These are phyloP conservation scores for Vitis hybrid DNA, from an alignment of 177 flowering plant genomes.

Conservation along the genomic window DNA sequence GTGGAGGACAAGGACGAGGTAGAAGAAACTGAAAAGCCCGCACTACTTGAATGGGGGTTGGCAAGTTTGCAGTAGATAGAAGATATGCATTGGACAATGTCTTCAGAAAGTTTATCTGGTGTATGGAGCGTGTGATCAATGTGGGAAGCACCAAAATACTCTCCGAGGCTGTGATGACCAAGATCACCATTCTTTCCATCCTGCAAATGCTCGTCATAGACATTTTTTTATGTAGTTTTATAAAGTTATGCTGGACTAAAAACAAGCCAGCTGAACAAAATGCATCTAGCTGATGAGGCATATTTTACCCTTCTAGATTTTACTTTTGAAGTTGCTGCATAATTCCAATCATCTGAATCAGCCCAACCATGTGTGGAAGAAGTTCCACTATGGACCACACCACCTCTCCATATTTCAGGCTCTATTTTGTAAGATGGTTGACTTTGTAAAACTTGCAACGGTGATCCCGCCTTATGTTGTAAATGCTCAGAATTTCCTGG, in stretches of 20 bases:
- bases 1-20: constrained; percentile 54
- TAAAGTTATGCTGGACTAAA: not conserved
- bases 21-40: constrained; percentile 37
- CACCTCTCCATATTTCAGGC: constrained; percentile 7
- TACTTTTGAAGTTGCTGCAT: constrained; percentile 17
- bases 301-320: constrained; percentile 24
- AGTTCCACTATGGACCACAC: constrained; percentile 5
- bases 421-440: constrained; percentile 12
- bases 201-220: constrained; percentile 31
- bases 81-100: constrained; percentile 64
- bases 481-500: constrained; percentile 3
- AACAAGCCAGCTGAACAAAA: not conserved
- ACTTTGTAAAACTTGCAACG: constrained; percentile 8
- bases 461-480: constrained; percentile 8
- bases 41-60: constrained; percentile 21
- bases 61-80: constrained; percentile 65
- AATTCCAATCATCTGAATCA: constrained; percentile 18
- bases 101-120: constrained; percentile 65
- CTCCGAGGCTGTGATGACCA: constrained; percentile 55
- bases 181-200: constrained; percentile 22
- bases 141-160: constrained; percentile 45
- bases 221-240: not conserved
- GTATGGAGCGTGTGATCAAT: constrained; percentile 24
- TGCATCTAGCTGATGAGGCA: not conserved
- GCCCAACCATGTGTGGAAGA: constrained; percentile 20